Conservation (phyloP, 1,139 yeast genomes). For the Suhomyces guaymorum region DNA sequence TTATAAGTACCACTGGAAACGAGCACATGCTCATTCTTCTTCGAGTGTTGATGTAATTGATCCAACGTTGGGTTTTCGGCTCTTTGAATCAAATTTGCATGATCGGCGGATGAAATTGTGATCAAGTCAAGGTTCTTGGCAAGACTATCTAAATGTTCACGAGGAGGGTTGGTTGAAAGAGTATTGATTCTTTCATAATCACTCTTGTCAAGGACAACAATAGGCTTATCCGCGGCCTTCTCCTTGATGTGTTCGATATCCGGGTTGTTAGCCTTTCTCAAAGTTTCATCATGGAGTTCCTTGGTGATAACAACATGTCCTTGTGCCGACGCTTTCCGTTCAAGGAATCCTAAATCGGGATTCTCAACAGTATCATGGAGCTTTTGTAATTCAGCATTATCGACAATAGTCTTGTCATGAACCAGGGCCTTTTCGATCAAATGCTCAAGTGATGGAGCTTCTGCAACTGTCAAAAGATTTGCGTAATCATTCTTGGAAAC, state of each 20-base stretch:
- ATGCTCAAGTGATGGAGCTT: conserved; percentile 33
- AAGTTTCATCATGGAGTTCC: background rate
- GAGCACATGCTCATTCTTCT: conserved; percentile 20
- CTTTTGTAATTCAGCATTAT: conserved; percentile 22
- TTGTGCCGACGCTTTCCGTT: conserved; percentile 4
- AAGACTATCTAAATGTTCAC: conserved; percentile 3
- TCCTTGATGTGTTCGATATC: conserved; percentile 4
- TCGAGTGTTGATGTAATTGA: conserved; percentile 21
- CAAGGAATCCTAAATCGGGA: conserved; percentile 7
- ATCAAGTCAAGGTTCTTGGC: conserved; percentile 7
- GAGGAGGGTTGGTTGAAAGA: conserved; percentile 7
- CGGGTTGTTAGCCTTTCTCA: conserved; percentile 1
- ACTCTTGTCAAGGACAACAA: conserved; percentile 1
- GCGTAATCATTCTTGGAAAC: conserved; percentile 10
- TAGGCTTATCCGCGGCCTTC: conserved; percentile 7
- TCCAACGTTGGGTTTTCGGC: conserved; percentile 10
- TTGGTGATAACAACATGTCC: conserved; percentile 5
- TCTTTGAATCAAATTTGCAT: conserved; percentile 3
- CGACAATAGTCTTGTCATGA: conserved; percentile 22
- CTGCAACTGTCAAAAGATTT: conserved; percentile 18
- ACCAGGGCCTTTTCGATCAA: conserved; percentile 20
- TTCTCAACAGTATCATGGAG: too few relatives aligned
- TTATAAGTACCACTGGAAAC: conserved; percentile 22
- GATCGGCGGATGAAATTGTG: conserved; percentile 8
- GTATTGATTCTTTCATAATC: conserved; percentile 3